Base-by-base conservation (phyloP, 202 grass and related monocot genomes). In the Schoenoplectus triqueter region DNA sequence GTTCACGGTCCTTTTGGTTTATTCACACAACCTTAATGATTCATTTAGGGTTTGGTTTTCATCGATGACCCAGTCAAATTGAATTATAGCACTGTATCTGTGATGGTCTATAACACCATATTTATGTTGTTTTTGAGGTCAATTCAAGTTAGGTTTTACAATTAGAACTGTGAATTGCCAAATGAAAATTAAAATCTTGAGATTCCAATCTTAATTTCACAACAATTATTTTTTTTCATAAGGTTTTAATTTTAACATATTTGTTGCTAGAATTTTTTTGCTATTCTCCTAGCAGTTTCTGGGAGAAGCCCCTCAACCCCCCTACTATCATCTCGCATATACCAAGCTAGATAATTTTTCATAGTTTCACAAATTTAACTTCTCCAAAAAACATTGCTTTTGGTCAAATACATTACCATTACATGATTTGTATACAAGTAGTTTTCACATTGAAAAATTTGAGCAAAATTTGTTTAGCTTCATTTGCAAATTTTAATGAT, bases 401-500 rank as follows among this genome's bases (percentile, higher is more conserved):
- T 59, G 56, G 14, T 4, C 11, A 59, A 57, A 59, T 59, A 14
- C 56, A 47, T 47, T 47, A 47, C 5, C 45, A 68, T 14, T 31
- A 31, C 31, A 31, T 31, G 44, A 47, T 45, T 65, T 7, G 14
- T 17, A 71, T n/a, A 71, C 46, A 41, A 71, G 15, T 48, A 47
- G 42, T 40, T 67, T 67, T 2, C 10, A 48, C 15, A 48, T 71
- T 71, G 6, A 44, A 71, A 71, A 47, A 21, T 21, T 73, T 51
- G n/a, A 49, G 3, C 47, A 73, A 51, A 8, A 18, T 50, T 20
- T 11, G 42, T 73, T 77, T 77, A 40, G 52, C 56, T 51, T 74
- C 68, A 11, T 74, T 74, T 74, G 9, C 48, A 75, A 50, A 31
- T 22, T 75, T 44, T 69, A 10, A 69, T 13, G 41, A 69, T 11